Conservation (phyloP, 2,329 filamentous ascomycete species). For the Claviceps fusiformis region DNA sequence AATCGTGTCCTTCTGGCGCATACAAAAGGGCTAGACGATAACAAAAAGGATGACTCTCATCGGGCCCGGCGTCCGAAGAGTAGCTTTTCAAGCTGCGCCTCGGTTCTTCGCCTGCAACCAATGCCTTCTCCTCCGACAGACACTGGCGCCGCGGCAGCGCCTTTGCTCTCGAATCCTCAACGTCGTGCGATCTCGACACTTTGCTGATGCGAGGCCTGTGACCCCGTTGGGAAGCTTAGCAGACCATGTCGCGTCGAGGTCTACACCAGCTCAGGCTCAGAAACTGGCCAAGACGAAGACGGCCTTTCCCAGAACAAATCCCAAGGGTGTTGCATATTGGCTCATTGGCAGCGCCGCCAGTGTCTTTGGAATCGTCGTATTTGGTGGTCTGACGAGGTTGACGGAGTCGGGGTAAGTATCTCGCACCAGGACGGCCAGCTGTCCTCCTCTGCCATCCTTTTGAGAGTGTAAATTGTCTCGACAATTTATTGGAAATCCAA, state of each 20-base stretch:
- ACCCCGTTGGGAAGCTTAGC: constrained; percentile 16
- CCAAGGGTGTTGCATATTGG: constrained; percentile 79
- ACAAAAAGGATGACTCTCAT: constrained; percentile 25
- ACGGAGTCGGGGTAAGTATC: constrained; percentile 78
- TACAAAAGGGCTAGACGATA: background rate
- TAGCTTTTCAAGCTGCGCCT: constrained; percentile 24
- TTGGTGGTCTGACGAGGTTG: constrained; percentile 81
- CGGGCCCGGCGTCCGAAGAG: constrained; percentile 27
- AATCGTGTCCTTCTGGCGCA: background rate
- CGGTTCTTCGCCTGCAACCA: constrained; percentile 34
- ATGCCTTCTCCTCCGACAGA: constrained; percentile 29
- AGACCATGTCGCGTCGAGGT: constrained; percentile 13
- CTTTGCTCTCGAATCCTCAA: constrained; percentile 26
- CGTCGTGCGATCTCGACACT: constrained; percentile 24
- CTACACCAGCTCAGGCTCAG: constrained; percentile 10
- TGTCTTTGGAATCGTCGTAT: constrained; percentile 94
- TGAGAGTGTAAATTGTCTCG: too few relatives aligned
- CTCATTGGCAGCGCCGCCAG: constrained; percentile 79
- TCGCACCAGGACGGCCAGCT: background rate
- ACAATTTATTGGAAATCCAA: background rate
- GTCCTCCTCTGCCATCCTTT: background rate
- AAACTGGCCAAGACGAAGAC: constrained; percentile 22
- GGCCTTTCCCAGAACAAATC: constrained; percentile 47
- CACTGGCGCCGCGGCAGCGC: constrained; percentile 11
- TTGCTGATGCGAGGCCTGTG: constrained; percentile 20